These are phyloP conservation scores for Rhododendron ferrugineum DNA, from an alignment of 148 eudicot species.

Conservation along the genomic window DNA sequence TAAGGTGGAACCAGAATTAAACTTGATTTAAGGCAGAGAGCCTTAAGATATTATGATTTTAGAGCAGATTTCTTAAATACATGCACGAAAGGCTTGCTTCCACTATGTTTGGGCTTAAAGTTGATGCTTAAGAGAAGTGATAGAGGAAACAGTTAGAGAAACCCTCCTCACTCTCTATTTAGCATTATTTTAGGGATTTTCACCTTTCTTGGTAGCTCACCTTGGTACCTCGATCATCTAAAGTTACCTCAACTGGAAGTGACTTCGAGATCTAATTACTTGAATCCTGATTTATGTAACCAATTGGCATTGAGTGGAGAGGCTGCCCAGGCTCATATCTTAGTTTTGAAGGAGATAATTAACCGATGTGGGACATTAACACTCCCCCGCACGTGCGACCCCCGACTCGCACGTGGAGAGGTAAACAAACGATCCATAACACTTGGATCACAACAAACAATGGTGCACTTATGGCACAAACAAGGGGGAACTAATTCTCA, in stretches of 20 bases:
- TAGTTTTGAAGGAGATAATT: too few relatives aligned
- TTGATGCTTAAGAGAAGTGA: constrained; percentile 3
- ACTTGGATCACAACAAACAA: too few relatives aligned
- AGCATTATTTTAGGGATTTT: not conserved
- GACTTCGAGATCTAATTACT: not conserved
- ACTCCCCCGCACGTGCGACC: too few relatives aligned
- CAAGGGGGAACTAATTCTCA: too few relatives aligned
- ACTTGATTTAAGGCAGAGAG: not conserved
- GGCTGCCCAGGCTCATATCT: too few relatives aligned
- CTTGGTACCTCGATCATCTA: not conserved
- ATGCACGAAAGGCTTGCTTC: not conserved
- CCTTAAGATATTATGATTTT: not conserved
- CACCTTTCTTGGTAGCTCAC: not conserved
- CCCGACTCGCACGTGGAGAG: too few relatives aligned
- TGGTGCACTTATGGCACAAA: too few relatives aligned
- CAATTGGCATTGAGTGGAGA: too few relatives aligned
- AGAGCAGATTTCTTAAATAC: not conserved
- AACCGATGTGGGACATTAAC: too few relatives aligned
- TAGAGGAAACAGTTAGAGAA: not conserved
- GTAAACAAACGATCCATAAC: too few relatives aligned
- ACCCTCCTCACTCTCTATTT: not conserved
- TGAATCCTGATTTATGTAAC: not conserved
- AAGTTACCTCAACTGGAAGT: not conserved
- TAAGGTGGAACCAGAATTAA: not conserved
- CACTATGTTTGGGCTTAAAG: not conserved